Evolutionary conservation across 768 basidiomycete species (phyloP).

Genomic region (Amanita rubescens): DNA sequence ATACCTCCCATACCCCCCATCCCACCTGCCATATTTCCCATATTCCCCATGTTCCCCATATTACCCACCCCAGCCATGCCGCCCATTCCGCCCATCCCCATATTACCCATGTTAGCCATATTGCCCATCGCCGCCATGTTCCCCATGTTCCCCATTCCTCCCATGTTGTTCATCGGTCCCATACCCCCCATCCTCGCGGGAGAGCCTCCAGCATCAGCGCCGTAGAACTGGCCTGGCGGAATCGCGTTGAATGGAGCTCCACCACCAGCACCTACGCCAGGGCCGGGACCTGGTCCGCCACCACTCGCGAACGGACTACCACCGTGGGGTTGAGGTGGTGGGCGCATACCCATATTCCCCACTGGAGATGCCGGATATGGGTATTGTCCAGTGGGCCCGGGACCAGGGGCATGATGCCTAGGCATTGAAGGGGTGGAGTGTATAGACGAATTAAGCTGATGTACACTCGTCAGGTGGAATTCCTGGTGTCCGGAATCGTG

Average conservation of each 20-base stretch:
- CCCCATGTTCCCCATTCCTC: conserved; percentile 17
- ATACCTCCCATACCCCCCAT: conserved; percentile 16
- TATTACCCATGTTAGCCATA: conserved; percentile 14
- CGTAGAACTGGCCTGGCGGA: conserved; percentile 25
- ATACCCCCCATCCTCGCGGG: conserved; percentile 30
- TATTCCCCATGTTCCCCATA: conserved; percentile 2
- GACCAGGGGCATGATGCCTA: conserved; percentile 13
- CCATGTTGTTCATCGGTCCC: too few relatives aligned
- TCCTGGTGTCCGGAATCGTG: conserved; percentile 26
- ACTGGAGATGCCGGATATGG: conserved; percentile 12
- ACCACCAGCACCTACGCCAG: conserved; percentile 9
- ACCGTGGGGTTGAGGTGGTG: conserved; percentile 22
- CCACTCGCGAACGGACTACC: conserved; percentile 6
- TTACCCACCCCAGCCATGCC: conserved; percentile 13
- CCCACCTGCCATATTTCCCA: conserved; percentile 9
- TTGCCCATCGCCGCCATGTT: conserved; percentile 23
- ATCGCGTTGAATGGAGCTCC: conserved; percentile 26
- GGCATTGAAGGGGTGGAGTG: conserved; percentile 8
- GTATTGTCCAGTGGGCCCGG: conserved; percentile 2
- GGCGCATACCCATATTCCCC: conserved; percentile 18
- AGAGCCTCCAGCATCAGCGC: conserved; percentile 17
- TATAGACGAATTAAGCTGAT: conserved; percentile 21
- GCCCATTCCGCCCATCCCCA: conserved; percentile 23
- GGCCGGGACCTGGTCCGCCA: neutral
- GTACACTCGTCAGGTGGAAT: conserved; percentile 20